phyloP scores from a whole-genome alignment of 2,329 filamentous ascomycete species.

The Pseudohalonectria lignicola region DNA sequence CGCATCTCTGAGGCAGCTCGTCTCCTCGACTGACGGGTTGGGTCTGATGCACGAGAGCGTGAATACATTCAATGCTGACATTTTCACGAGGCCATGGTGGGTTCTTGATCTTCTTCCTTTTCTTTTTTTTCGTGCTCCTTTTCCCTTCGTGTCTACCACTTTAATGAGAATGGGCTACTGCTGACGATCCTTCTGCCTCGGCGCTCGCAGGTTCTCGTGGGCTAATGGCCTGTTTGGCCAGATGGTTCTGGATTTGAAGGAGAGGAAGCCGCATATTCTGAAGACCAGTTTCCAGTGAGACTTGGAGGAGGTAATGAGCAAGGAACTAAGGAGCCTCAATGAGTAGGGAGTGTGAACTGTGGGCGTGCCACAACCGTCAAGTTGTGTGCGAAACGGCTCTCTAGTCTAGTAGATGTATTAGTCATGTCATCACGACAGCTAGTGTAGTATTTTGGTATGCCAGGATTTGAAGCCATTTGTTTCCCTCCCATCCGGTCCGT shows the following conservation, averaged over 20 bases:
- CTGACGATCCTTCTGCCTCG: too few relatives aligned
- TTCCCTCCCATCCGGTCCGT: too few relatives aligned
- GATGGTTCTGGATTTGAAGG: constrained; percentile 64
- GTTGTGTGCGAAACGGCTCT: too few relatives aligned
- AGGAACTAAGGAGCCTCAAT: too few relatives aligned
- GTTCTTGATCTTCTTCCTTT: neutral
- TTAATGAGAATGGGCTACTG: too few relatives aligned
- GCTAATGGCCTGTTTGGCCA: constrained; percentile 82
- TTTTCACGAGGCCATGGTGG: constrained; percentile 43
- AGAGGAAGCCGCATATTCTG: constrained; percentile 59
- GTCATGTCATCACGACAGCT: too few relatives aligned
- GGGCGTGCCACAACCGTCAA: too few relatives aligned
- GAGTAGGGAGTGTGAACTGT: too few relatives aligned
- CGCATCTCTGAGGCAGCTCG: constrained; percentile 35
- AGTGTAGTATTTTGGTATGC: too few relatives aligned
- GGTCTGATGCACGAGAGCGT: constrained; percentile 61
- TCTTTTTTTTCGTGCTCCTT: neutral
- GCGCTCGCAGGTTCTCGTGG: constrained; percentile 73
- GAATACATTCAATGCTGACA: constrained; percentile 42
- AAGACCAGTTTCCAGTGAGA: constrained; percentile 32
- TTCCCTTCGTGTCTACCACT: constrained; percentile 5
- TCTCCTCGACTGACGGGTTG: constrained; percentile 49
- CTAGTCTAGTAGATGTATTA: too few relatives aligned
- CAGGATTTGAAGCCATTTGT: too few relatives aligned
- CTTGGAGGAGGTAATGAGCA: too few relatives aligned